Base-by-base conservation (phyloP, 352 stramenopile genomes). In the Globisporangium radiosum region DNA sequence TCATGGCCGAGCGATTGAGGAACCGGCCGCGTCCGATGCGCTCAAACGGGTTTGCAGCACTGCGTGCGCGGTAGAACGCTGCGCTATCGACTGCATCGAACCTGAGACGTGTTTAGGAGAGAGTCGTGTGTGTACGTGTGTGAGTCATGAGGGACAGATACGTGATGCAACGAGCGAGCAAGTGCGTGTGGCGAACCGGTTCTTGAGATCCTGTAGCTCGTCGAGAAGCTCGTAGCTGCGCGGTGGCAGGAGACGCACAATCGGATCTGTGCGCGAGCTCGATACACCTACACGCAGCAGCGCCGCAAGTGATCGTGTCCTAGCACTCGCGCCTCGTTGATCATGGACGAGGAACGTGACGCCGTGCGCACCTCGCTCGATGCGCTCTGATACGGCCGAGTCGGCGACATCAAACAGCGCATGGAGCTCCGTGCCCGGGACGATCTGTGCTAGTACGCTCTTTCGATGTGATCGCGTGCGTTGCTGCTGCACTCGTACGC, bases 1-100 rank as follows among this genome's bases (percentile, higher is more conserved):
- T 94, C 78, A 94, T 88, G 3, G 84, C 84, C 40, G 84, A 89
- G 14, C 84, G 80, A 51, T 92, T 92, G 55, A 94, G 60, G 43
- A 94, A 94, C 6, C 63, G 73, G 56, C 75, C 65, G 54, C 71
- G 73, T 2, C 84, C 84, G 15, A 94, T 48, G 10, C 57, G 47
- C 59, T 94, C 81, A 19, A 75, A 92, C 11, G 59, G 56, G 47
- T 94, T 94, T 33, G 70, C 72, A 5, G 52, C 61, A 48, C 56
- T 63, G 4, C 81, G 79, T 43, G 81, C 76, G 8, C 47, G 57
- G 3, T 57, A 52, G 59, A 91, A 91, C 40, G 57, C 56, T 7
- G 44, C 38, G 9, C 10, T 56, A 10, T 81, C 66, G 45, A 86
- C 44, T 1, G 36, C 45, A 7, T 67, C 71, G 57, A 88, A 88